Evolutionary conservation across 768 basidiomycete genomes (phyloP), one percentile per base, ranked within the genome.

Genomic region (Thelephora ganbajun): DNA sequence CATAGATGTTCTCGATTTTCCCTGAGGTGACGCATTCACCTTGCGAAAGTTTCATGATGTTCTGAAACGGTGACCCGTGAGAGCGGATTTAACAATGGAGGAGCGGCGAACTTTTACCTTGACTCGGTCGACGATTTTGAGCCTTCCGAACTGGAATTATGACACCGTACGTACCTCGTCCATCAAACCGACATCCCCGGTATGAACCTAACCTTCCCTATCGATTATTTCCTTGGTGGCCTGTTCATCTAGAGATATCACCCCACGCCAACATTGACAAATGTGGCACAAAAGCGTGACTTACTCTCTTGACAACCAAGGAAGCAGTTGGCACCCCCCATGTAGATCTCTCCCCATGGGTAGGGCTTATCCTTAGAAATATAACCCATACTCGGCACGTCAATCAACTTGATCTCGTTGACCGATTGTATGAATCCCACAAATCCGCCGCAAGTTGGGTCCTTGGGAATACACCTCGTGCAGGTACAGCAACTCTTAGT

Each of bases 1-100:
- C 72, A 61, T 90, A 92, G 46, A 76, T 56, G 58, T 84, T 86
- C 66, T 97, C 93, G 45, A 96, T 73, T 66, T 92, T 96, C 66
- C 98, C 94, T 41, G 98, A 72, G 35, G 94, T 94, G 48, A 99
- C 93, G 60, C 97, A 99, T 67, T 99, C 96, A 51, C 94, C 96
- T 65, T 99, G 96, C 11, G 86, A 71, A 43, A 99, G 84, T 66
- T 99, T 99, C 85, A 97, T 89, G 61, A 98, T 91, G 66, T 99
- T 99, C 88, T n/a, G n/a, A n/a, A n/a, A n/a, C n/a, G n/a, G n/a
- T n/a, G n/a, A n/a, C n/a, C n/a, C n/a, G n/a, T n/a, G n/a, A n/a
- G n/a, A n/a, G n/a, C n/a, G n/a, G n/a, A n/a, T n/a, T n/a, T n/a
- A n/a, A n/a, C n/a, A n/a, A n/a, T n/a, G n/a, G n/a, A n/a, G n/a